Percentiles rank a stretch among this genome's conserved stretches.
Conservation (phyloP, 192 early-diverging fungal genomes). For the Backusella australiensis region DNA sequence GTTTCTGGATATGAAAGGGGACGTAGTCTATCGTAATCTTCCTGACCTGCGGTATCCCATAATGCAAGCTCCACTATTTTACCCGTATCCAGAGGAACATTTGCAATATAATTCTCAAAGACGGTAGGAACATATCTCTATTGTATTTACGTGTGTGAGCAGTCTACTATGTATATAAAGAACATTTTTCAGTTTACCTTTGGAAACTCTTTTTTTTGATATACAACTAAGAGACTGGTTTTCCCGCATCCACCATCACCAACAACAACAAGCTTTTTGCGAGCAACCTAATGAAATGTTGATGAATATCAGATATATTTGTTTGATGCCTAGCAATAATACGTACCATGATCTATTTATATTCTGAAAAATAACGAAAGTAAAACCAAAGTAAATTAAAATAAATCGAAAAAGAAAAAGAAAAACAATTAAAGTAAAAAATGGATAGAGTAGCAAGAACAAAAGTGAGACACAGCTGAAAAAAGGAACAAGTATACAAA, state of each 20-base stretch:
- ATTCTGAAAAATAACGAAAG: neutral
- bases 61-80: conserved; percentile 61
- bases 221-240: conserved; percentile 75
- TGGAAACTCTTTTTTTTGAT: conserved; percentile 70
- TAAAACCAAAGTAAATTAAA: neutral
- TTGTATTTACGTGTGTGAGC: neutral
- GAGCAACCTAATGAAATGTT: conserved; percentile 18
- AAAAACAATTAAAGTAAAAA: neutral
- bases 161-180: neutral
- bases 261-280: conserved; percentile 76
- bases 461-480: neutral
- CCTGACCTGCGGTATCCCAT: conserved; percentile 77
- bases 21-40: conserved; percentile 71
- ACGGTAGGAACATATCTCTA: conserved; percentile 72
- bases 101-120: conserved; percentile 69
- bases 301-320: neutral
- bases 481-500: conserved; percentile 4
- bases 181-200: conserved; percentile 57
- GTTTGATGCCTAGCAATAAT: neutral
- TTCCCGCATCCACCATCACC: conserved; percentile 84
- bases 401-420: conserved; percentile 5
- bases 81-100: conserved; percentile 51
- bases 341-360: neutral
- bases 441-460: neutral
- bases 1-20: conserved; percentile 69